Base-by-base conservation (phyloP, 2,329 filamentous ascomycete species). In the Metarhizium guizhouense region DNA sequence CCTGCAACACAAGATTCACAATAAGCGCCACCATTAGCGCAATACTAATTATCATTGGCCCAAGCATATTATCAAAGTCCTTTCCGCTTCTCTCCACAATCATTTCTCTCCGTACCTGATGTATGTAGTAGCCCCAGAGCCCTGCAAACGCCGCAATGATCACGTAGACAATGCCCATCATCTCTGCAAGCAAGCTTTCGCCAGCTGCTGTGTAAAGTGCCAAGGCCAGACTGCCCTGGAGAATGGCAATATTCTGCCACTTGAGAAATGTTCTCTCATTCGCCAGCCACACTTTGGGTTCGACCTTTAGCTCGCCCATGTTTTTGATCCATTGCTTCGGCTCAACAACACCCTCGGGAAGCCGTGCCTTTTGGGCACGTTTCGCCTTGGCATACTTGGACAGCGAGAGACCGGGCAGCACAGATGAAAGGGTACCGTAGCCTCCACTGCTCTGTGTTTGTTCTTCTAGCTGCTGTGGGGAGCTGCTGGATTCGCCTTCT, bases 211-310 rank as follows among this genome's bases (percentile, higher is more conserved):
- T 93, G 74, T 93, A 96, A 32, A 99, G 75, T 25, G 87, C 89
- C 13, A 99, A 76, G 0, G 90, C 89, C 34, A 99, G 74, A 25
- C 86, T 85, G 42, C 91, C 92, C 29, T 99, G 84, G 14, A 99
- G 79, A 51, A 99, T 84, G 59, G 85, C 87, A 65, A 99, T 91
- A 70, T 97, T 92, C 76, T 97, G 90, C 94, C 94, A 99, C 72
- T 96, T 97, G 71, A 99, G 86, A 69, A 96, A 99, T 0, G 94
- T 99, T 59, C 94, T 87, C 74, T 99, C 93, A 72, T 99, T 99
- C 54, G 94, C 94, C 56, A 99, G 85, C 93, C 94, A 99, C 34
- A 99, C 93, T 73, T 99, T 99, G 59, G 90, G 91, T 74, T 99
- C 94, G 56, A 99, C 90, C 67, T 91, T 88, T 61, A 97, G 81